Base-by-base conservation (phyloP, 768 basidiomycete species). In the Trametes meyenii region DNA sequence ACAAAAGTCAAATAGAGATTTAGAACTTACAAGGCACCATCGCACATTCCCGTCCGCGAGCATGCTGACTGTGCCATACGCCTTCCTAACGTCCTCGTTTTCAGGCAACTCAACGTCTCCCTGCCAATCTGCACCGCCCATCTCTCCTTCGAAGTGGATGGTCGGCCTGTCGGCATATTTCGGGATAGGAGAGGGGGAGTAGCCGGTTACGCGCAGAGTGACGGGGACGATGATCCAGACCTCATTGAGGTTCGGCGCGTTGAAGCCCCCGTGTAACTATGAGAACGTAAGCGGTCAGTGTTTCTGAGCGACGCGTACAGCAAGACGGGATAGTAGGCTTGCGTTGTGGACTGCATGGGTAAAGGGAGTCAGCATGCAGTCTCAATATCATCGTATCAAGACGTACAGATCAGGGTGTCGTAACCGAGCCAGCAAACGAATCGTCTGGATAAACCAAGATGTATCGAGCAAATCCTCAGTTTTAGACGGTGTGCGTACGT, bases 221-320 rank as follows among this genome's bases (percentile, higher is more conserved):
- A 84, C 73, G 2, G 84, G 82, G 45, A 85, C 81, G 50, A 85
- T 78, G 17, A 80, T 78, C 50, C 78, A 77, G 1, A 78, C 82
- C 72, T 84, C 84, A 61, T 74, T 69, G 3, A 75, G 39, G 4
- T 13, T n/a, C 14, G 39, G 39, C 3, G 12, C 17, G 39, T 40
- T 12, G 39, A 14, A 40, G 29, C 29, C 29, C 8, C 29, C 29
- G 29, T 33, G 29, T 33, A 3, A 8, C 29, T 33, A 8, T 33
- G 29, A 8, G 29, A 33, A 8, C 29, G 29, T 33, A 33, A 3
- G 29, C 4, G 29, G 29, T 33, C 29, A 33, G 29, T 33, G 8
- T 33, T 8, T 33, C 29, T 33, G 29, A 3, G 8, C 29, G 29
- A 8, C 29, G 29, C 29, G 29, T 8, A 8, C 29, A 33, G 29